phyloP scores from a whole-genome alignment of 108 stramenopile species.

The Stephanodiscus triporus region DNA sequence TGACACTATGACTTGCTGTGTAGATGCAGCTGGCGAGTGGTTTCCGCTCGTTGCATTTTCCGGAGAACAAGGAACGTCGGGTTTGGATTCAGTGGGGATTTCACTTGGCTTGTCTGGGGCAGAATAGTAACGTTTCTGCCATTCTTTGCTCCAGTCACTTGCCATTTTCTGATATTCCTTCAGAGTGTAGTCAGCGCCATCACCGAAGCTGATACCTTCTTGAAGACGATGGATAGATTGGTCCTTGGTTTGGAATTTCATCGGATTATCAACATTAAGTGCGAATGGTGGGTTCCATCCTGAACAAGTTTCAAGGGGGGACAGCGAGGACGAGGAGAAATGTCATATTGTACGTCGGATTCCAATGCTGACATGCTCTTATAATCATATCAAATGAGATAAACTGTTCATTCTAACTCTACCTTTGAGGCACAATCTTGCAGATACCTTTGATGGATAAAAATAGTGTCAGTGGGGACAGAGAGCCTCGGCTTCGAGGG shows the following conservation, averaged over 20 bases:
- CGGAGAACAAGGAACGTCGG: background rate
- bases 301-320: slow-evolving; percentile 3
- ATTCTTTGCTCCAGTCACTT: slow-evolving; percentile 63
- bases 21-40: slow-evolving; percentile 5
- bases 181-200: slow-evolving; percentile 89
- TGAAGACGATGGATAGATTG: slow-evolving; percentile 84
- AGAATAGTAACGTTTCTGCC: slow-evolving; percentile 66
- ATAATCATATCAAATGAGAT: background rate
- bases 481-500: background rate
- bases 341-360: slow-evolving; percentile 10
- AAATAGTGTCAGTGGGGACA: background rate
- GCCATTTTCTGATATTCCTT: slow-evolving; percentile 73
- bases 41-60: background rate
- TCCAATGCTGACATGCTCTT: background rate
- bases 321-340: slow-evolving; percentile 11
- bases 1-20: slow-evolving; percentile 1
- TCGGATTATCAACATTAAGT: slow-evolving; percentile 63
- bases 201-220: slow-evolving; percentile 92
- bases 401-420: slow-evolving; percentile 55
- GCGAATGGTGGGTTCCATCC: slow-evolving; percentile 58
- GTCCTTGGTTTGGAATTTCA: slow-evolving; percentile 80
- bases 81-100: slow-evolving; percentile 5
- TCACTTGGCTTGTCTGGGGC: slow-evolving; percentile 25
- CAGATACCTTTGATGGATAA: slow-evolving; percentile 65
- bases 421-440: slow-evolving; percentile 96